A percentile compares a stretch with the other conserved stretches of the same genome.
These are phyloP conservation scores for Lasiosphaeris hirsuta DNA, from an alignment of 495 filamentous ascomycete genomes.

Conservation along the genomic window DNA sequence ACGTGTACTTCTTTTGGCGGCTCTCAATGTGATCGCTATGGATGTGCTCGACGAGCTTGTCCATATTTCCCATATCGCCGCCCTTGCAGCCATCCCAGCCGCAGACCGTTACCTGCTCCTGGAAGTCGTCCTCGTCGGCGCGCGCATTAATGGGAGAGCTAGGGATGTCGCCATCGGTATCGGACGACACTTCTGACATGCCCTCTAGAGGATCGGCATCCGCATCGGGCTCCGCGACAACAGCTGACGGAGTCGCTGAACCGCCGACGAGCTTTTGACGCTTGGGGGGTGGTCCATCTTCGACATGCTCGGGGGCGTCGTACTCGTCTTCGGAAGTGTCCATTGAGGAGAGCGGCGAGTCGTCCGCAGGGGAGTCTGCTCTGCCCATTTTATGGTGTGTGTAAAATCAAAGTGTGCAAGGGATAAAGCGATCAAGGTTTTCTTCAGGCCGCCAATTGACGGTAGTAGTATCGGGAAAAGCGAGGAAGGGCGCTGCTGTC, in stretches of 20 bases:
- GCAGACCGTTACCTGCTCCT: constrained; percentile 87
- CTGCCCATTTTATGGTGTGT: constrained; percentile 24
- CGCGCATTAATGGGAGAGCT: constrained; percentile 60
- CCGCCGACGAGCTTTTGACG: constrained; percentile 44
- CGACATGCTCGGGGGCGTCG: constrained; percentile 37
- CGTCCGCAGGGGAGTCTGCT: constrained; percentile 29
- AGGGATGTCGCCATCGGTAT: constrained; percentile 83
- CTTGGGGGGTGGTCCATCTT: constrained; percentile 48
- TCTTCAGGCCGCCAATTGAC: too few species aligned
- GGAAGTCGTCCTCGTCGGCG: constrained; percentile 74
- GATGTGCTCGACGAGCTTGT: constrained; percentile 86
- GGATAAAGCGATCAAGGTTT: neutral
- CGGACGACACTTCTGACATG: constrained; percentile 70
- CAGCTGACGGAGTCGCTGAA: constrained; percentile 45
- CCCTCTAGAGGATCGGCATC: constrained; percentile 39
- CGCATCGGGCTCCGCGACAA: constrained; percentile 38
- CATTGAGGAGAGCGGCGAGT: constrained; percentile 42
- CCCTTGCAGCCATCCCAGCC: constrained; percentile 81
- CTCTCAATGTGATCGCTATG: constrained; percentile 89
- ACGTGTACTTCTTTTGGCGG: constrained; percentile 70
- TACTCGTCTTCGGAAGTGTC: constrained; percentile 47
- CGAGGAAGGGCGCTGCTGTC: too few species aligned
- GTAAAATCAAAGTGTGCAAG: neutral
- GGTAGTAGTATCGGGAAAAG: too few species aligned
- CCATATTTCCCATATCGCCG: constrained; percentile 88